Base-by-base conservation (phyloP, 768 basidiomycete genomes). In the Ramaria rubella region DNA sequence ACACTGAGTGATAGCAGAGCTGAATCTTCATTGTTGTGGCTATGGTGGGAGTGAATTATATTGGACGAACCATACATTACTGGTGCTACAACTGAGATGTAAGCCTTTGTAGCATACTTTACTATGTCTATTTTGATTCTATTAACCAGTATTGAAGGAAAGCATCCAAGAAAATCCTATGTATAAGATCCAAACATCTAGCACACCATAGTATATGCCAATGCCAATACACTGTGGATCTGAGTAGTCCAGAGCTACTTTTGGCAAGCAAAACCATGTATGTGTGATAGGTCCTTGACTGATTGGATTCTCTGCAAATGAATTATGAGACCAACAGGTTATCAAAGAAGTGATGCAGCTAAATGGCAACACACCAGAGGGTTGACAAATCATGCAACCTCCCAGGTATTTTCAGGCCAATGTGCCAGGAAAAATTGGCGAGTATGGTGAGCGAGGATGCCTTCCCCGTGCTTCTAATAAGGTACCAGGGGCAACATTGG, bases 311-410 rank as follows among this genome's bases (percentile, higher is more conserved):
- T 80, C 88, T 89, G 68, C 9, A 21, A 56, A 27, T n/a, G n/a
- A n/a, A n/a, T n/a, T n/a, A n/a, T n/a, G 53, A 26, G 42, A 50
- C 49, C 49, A 40, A 59, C 48, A 52, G 40, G 51, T 50, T 31
- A 58, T 57, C 3, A n/a, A 26, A 50, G 27, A 43, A 23, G 11
- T n/a, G 4, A 23, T 21, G 17, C 34, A 30, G 4, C 52, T 9
- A 57, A 23, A 38, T 48, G 17, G 27, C 49, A 4, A 69, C 86
- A 66, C 63, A 93, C 90, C 49, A 84, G 87, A 42, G 90, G 90
- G 65, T 93, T 93, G 42, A 90, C 86, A 64, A 92, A 92, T 91
- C 91, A 94, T 1, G 87, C 88, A 0, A 89, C 90, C 70, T 94
- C 91, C 90, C 88, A 94, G n/a, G 79, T 77, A 4, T 64, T 67